phyloP scores from a whole-genome alignment of 2,329 filamentous ascomycete species.

The Colletotrichum liaoningense region DNA sequence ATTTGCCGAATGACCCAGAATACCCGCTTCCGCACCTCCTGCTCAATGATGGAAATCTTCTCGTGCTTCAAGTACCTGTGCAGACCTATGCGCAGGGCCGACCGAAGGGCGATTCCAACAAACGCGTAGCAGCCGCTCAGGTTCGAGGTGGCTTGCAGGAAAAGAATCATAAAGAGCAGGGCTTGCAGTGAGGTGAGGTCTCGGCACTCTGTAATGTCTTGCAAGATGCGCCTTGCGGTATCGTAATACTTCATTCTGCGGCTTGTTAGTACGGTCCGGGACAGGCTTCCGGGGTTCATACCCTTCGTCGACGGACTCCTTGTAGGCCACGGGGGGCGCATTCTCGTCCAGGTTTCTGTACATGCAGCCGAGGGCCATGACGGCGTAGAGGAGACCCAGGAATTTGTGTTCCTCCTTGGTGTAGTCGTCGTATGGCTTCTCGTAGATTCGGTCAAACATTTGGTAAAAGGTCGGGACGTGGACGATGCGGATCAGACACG shows the following conservation, averaged over 20 bases:
- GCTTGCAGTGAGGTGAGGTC: conserved; percentile 81
- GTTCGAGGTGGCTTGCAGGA: conserved; percentile 83
- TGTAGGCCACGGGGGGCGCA: conserved; percentile 60
- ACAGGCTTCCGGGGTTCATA: conserved; percentile 46
- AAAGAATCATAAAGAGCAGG: conserved; percentile 83
- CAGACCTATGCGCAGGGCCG: conserved; percentile 80
- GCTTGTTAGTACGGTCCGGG: conserved; percentile 37
- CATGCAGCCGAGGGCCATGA: conserved; percentile 79
- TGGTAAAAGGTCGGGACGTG: conserved; percentile 86
- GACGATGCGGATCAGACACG: conserved; percentile 74
- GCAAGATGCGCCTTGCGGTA: conserved; percentile 72
- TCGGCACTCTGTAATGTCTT: conserved; percentile 76
- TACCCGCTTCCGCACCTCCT: conserved; percentile 71
- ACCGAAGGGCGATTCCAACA: conserved; percentile 80
- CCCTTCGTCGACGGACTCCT: conserved; percentile 67
- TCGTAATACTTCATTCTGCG: conserved; percentile 80
- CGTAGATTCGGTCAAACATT: conserved; percentile 82
- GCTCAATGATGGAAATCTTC: conserved; percentile 71
- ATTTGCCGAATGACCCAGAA: conserved; percentile 78
- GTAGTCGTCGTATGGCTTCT: conserved; percentile 71
- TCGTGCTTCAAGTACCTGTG: conserved; percentile 78
- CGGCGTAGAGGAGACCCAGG: conserved; percentile 76
- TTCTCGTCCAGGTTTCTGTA: conserved; percentile 71
- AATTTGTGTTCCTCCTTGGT: conserved; percentile 75
- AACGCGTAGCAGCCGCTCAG: conserved; percentile 84